Evolutionary conservation across 345 rosid genomes (phyloP).

Genomic region (Eucalyptus melliodora): DNA sequence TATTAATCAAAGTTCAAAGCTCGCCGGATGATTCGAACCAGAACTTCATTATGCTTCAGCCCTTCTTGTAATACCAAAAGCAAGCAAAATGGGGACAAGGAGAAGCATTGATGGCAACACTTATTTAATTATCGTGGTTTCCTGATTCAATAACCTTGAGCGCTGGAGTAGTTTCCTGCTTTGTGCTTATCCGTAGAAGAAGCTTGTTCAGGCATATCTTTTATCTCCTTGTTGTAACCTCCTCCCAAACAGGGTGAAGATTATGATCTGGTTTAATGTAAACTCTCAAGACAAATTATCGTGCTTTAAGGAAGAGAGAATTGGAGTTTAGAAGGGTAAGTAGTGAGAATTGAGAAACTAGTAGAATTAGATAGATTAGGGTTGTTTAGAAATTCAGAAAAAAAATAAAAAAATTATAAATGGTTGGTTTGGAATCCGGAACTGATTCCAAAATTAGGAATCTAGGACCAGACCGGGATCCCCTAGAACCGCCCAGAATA

Average conservation of each 20-base stretch:
- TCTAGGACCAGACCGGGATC: rapidly evolving
- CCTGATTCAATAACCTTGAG: not conserved
- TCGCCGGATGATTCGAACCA: not conserved
- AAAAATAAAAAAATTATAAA: no score
- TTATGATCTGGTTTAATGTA: not conserved
- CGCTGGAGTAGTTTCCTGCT: not conserved
- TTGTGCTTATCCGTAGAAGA: not conserved
- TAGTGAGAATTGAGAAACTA: no score
- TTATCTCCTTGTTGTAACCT: not conserved
- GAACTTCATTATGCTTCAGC: not conserved
- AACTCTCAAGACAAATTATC: not conserved
- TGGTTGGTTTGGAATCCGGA: no score
- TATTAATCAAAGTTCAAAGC: not conserved
- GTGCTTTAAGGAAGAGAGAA: no score
- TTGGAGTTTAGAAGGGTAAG: no score
- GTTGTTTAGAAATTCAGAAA: no score
- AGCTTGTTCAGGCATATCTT: not conserved
- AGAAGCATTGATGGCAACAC: not conserved
- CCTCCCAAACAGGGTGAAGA: not conserved
- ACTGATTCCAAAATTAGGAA: no score
- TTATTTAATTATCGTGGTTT: not conserved
- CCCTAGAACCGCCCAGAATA: no score
- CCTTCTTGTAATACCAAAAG: not conserved
- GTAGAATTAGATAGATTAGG: no score
- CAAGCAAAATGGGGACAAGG: not conserved